Evolutionary conservation across 2,329 filamentous ascomycete species (phyloP), one percentile per base, ranked within the genome.

Genomic region (Alternaria consortialis): DNA sequence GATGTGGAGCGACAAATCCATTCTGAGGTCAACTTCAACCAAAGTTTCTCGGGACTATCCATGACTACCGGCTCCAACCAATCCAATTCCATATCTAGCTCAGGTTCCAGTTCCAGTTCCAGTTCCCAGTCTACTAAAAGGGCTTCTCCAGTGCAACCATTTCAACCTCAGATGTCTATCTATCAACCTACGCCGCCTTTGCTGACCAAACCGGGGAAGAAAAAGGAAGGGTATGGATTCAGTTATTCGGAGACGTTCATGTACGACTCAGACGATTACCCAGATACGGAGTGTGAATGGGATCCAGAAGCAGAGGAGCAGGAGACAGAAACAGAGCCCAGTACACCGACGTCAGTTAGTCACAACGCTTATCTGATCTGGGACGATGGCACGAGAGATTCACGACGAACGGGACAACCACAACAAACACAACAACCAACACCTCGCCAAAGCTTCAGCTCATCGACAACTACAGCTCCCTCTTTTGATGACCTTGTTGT

Each of bases 401-500:
- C 25, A 32, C 17, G 20, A 40, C 13, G 47, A 55, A 7, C 20
- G 31, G 3, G 27, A 40, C 25, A 34, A 36, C 20, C 36, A 31
- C 25, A 62, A 36, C 61, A 15, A 8, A 55, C 34, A 32, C 51
- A 13, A 32, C 43, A 13, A 11, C 46, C 46, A 7, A 12, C 31
- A 11, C 29, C 46, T 20, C 13, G 46, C 17, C 37, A 40, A 5
- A 29, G 29, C 2, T 50, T 29, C 23, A 53, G 51, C 3, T 13
- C 37, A 7, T 50, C 44, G 0, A 56, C 56, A 5, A 31, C 46
- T 0, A 25, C 25, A 34, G 52, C 68, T n/a, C 59, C 60, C 5
- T 72, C 70, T 0, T 72, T 73, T 43, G 56, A 64, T 9, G 71
- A 74, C 9, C 42, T 67, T 1, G 64, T 75, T 2, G 72, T 75